Percentiles rank a stretch among this genome's conserved stretches.
Conservation (phyloP, 208 protist genomes). For the Trypanosoma rangeli region DNA sequence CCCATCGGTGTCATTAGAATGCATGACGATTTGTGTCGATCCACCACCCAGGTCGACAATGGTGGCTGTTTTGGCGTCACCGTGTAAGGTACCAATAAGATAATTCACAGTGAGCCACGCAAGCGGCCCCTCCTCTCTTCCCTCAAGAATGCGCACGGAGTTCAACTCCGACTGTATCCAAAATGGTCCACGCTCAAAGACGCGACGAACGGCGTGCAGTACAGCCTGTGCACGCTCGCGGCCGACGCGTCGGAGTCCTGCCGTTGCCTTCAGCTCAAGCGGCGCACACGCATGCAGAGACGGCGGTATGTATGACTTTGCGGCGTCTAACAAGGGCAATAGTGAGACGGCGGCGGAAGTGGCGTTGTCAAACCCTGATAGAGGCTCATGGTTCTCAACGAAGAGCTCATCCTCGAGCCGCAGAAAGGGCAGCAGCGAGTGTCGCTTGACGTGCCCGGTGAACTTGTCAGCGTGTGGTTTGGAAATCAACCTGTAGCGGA, state of each 20-base stretch:
- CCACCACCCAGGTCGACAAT: constrained; percentile 84
- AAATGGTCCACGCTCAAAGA: constrained; percentile 30
- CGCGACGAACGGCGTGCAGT: constrained; percentile 32
- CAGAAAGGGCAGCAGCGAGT: constrained; percentile 18
- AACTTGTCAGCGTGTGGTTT: constrained; percentile 12
- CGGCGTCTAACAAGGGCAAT: constrained; percentile 34
- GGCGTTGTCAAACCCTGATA: constrained; percentile 32
- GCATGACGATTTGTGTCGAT: constrained; percentile 82
- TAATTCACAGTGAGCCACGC: constrained; percentile 89
- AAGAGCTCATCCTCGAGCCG: constrained; percentile 57
- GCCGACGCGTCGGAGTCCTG: constrained; percentile 62
- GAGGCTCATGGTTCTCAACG: constrained; percentile 43
- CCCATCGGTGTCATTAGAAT: constrained; percentile 27
- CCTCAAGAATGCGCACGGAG: constrained; percentile 73
- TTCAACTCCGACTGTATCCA: constrained; percentile 46
- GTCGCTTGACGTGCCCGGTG: neutral
- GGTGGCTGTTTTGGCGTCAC: constrained; percentile 27
- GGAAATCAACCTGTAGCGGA: constrained; percentile 39
- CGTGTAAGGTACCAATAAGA: constrained; percentile 36
- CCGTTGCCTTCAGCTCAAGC: constrained; percentile 72
- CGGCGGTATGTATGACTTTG: constrained; percentile 38
- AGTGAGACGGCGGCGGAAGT: constrained; percentile 37
- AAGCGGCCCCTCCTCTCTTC: constrained; percentile 75
- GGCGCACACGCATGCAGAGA: constrained; percentile 46
- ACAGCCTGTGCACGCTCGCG: constrained; percentile 32